Conservation (phyloP, 106 monocot genomes). For the Alisma plantagoaquatica region DNA sequence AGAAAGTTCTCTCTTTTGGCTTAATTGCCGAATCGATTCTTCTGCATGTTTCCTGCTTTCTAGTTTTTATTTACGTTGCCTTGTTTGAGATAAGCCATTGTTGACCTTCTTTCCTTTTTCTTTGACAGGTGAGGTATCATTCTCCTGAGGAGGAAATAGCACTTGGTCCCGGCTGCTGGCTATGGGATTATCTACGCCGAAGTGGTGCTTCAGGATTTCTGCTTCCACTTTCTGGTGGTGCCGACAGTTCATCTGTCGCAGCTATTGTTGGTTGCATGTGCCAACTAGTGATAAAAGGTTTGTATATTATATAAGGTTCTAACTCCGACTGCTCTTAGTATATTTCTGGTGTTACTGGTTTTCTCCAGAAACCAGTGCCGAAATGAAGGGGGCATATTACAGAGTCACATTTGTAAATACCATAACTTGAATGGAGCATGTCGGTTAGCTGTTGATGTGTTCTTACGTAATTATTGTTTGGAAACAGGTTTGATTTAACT, state of each 20-base stretch:
- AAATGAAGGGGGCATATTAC: too few relatives aligned
- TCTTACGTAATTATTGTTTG: too few relatives aligned
- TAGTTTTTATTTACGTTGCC: too few relatives aligned
- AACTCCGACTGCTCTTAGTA: not conserved
- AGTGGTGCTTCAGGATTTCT: slow-evolving; percentile 96
- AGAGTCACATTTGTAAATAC: too few relatives aligned
- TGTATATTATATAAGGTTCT: not conserved
- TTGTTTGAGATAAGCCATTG: slow-evolving; percentile 6
- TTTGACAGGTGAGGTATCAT: slow-evolving; percentile 73
- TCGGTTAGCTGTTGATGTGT: too few relatives aligned
- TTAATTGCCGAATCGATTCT: too few relatives aligned
- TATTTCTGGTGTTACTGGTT: not conserved
- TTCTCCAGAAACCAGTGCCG: too few relatives aligned
- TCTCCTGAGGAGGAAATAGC: slow-evolving; percentile 93
- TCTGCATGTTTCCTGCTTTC: too few relatives aligned
- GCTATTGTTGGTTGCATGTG: slow-evolving; percentile 98
- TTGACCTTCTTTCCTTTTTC: not conserved
- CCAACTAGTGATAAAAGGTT: slow-evolving; percentile 90
- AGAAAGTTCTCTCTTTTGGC: too few relatives aligned
- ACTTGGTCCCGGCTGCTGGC: slow-evolving; percentile 97
- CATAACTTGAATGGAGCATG: too few relatives aligned
- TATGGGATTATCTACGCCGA: slow-evolving; percentile 98
- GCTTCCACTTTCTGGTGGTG: slow-evolving; percentile 98
- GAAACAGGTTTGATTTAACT: too few relatives aligned
- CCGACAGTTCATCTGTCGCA: slow-evolving; percentile 98